A percentile compares a stretch with the other conserved stretches of the same genome.
Conservation (phyloP, 176 grass and related monocot species). For the Oryza punctata region DNA sequence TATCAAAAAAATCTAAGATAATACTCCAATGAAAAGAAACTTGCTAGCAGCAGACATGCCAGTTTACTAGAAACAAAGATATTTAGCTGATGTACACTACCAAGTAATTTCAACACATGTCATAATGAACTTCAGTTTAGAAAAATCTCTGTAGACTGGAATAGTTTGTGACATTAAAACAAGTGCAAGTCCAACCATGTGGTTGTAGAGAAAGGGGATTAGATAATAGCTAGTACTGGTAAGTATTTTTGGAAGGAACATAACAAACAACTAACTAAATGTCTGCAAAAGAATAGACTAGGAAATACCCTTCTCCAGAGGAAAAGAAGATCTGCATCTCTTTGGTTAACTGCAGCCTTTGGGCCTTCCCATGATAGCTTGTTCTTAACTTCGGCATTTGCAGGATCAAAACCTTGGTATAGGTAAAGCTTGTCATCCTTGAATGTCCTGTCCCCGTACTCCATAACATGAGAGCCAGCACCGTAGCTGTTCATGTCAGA, state of each 20-base stretch:
- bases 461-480: constrained; percentile 88
- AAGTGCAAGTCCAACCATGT: not conserved
- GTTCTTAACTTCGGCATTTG: constrained; percentile 59
- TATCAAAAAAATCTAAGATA: not conserved
- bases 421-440: constrained; percentile 80
- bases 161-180: not conserved
- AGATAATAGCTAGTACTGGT: not conserved
- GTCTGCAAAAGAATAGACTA: not conserved
- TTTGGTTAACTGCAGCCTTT: constrained; percentile 68
- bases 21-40: not conserved
- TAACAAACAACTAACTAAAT: not conserved
- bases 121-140: not conserved
- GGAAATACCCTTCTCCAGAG: constrained; percentile 71
- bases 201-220: not conserved
- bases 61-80: not conserved
- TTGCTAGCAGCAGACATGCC: not conserved
- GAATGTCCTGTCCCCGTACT: constrained; percentile 82
- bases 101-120: not conserved
- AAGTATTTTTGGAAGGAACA: not conserved
- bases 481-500: constrained; percentile 50
- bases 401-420: constrained; percentile 88
- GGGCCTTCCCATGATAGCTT: constrained; percentile 39
- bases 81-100: not conserved
- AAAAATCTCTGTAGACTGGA: not conserved
- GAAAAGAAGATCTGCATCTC: constrained; percentile 86